Conservation (phyloP, 2,329 filamentous ascomycete species). For the Epichloe gansuensis region DNA sequence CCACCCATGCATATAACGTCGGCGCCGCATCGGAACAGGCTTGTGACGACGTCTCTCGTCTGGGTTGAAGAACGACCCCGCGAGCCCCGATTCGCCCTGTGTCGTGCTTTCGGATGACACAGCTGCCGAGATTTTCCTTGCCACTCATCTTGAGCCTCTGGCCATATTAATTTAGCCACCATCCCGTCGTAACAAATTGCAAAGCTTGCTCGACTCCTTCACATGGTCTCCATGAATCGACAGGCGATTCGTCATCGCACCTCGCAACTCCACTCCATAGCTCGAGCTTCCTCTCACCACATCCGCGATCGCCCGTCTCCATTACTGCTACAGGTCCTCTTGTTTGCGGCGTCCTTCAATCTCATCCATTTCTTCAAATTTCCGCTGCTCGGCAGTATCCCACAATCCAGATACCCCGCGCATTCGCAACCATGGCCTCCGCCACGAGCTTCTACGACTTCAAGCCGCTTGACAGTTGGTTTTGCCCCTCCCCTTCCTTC, state of each 20-base stretch:
- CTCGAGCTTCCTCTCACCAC: constrained; percentile 6
- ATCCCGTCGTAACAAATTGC: not conserved
- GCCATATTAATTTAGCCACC: not conserved
- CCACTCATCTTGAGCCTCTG: no score
- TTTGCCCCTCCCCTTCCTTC: not conserved
- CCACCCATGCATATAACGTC: not conserved
- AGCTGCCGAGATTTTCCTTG: not conserved
- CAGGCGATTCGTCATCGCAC: constrained; percentile 6
- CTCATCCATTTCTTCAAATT: not conserved
- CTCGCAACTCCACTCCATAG: constrained; percentile 3
- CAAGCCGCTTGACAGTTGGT: constrained; percentile 63
- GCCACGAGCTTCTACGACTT: constrained; percentile 63
- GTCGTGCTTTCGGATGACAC: not conserved
- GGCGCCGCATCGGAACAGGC: not conserved
- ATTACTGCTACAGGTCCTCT: not conserved
- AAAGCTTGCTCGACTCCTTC: not conserved
- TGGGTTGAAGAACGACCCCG: not conserved
- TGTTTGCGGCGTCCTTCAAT: not conserved
- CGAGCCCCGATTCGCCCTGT: not conserved
- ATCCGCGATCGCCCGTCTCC: not conserved
- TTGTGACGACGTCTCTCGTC: not conserved
- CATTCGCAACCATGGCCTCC: constrained; percentile 24
- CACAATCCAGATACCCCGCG: constrained; percentile 1
- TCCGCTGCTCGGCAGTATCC: not conserved
- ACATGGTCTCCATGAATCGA: constrained; percentile 1